Conservation (phyloP, 805 yeast genomes). For the Scheffersomyces coipomensis region DNA sequence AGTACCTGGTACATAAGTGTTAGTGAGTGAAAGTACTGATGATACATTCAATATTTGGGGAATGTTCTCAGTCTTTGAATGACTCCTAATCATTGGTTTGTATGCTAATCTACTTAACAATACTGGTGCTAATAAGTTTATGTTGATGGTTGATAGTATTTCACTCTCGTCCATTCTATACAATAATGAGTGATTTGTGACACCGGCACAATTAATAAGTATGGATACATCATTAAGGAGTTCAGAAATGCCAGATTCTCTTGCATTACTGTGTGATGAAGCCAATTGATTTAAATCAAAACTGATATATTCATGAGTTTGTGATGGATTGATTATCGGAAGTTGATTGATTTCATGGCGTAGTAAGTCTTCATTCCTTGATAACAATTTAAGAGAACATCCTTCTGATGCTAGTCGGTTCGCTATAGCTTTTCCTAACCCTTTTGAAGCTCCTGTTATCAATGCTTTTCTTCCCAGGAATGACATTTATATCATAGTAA, state of each 20-base stretch:
- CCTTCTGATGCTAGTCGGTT: constrained; percentile 24
- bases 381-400: constrained; percentile 25
- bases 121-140: constrained; percentile 64
- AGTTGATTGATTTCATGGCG: constrained; percentile 15
- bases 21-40: constrained; percentile 54
- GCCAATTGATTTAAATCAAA: constrained; percentile 28
- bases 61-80: not conserved
- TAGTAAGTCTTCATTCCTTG: constrained; percentile 36
- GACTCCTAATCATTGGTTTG: constrained; percentile 50
- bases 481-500: too few species aligned
- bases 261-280: not conserved
- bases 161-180: constrained; percentile 37
- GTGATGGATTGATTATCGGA: constrained; percentile 8
- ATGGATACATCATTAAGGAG: constrained; percentile 37
- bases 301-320: constrained; percentile 27
- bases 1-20: constrained; percentile 48
- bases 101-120: constrained; percentile 52
- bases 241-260: not conserved
- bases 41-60: constrained; percentile 60
- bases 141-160: constrained; percentile 45
- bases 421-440: constrained; percentile 30
- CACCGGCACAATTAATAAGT: constrained; percentile 66
- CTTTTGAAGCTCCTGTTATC: constrained; percentile 38
- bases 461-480: constrained; percentile 25
- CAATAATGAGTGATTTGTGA: constrained; percentile 56